These are phyloP conservation scores for Fistulina hepatica DNA, from an alignment of 1,284 basidiomycete genomes.

Conservation along the genomic window DNA sequence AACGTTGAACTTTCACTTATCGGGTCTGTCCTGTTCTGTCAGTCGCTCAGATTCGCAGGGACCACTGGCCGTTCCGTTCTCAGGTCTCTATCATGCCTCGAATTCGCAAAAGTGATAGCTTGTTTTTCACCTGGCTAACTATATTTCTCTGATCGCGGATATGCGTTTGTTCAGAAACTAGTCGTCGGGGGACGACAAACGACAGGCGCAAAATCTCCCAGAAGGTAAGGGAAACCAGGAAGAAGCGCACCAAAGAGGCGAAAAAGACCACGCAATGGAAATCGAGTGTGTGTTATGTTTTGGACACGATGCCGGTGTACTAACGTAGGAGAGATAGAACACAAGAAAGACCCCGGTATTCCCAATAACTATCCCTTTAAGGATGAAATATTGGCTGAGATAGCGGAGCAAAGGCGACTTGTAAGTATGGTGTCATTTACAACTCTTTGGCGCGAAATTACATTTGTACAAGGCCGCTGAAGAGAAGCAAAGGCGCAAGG, in stretches of 20 bases:
- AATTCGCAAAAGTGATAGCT: constrained; percentile 61
- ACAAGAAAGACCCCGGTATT: constrained; percentile 85
- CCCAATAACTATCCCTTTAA: constrained; percentile 98
- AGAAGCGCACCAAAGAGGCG: constrained; percentile 67
- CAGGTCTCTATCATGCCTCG: constrained; percentile 45
- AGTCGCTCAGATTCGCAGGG: too few species aligned
- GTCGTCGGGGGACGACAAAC: constrained; percentile 65
- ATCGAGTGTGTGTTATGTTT: constrained; percentile 53
- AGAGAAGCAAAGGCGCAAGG: constrained; percentile 55
- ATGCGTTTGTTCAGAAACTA: constrained; percentile 61
- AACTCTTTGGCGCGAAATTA: background rate
- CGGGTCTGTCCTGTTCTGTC: too few species aligned
- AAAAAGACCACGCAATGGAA: constrained; percentile 89
- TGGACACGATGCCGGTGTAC: background rate
- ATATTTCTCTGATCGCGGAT: background rate
- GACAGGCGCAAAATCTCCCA: constrained; percentile 70
- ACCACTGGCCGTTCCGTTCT: background rate
- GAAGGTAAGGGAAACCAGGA: constrained; percentile 70
- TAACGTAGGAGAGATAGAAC: constrained; percentile 32
- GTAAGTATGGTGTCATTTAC: constrained; percentile 32
- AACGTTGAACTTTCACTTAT: too few species aligned
- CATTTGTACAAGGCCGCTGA: constrained; percentile 40
- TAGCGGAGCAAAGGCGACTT: constrained; percentile 66
- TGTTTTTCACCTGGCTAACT: too few species aligned
- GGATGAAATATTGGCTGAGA: constrained; percentile 90